These are phyloP conservation scores for Stephanodiscus triporus DNA, from an alignment of 108 stramenopile species.

Conservation along the genomic window DNA sequence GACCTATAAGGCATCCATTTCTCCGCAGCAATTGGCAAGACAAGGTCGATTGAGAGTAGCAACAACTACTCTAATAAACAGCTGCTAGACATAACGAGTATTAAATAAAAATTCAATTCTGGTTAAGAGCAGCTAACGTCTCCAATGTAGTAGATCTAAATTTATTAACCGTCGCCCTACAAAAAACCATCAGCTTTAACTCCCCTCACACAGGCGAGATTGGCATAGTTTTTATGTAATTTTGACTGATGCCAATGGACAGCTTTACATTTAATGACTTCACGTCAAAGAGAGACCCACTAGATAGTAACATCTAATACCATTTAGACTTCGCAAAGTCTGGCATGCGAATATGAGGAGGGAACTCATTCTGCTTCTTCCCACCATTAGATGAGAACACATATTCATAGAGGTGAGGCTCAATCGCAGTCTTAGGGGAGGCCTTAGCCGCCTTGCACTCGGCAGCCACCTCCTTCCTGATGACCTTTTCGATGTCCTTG, in stretches of 20 bases:
- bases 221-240: no score
- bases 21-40: no score
- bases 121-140: no score
- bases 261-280: not conserved
- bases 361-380: constrained; percentile 63
- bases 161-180: not conserved
- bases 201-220: not conserved
- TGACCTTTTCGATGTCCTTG: constrained; percentile 95
- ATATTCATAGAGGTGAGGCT: constrained; percentile 60
- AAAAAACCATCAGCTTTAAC: not conserved
- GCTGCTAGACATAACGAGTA: no score
- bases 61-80: no score
- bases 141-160: no score
- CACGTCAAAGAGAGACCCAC: not conserved
- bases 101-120: no score
- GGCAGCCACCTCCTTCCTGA: constrained; percentile 92
- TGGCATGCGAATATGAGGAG: constrained; percentile 87
- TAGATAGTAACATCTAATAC: constrained; percentile 18
- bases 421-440: constrained; percentile 51
- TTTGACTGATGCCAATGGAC: not conserved
- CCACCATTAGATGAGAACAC: constrained; percentile 68
- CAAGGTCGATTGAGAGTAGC: no score
- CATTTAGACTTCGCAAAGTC: constrained; percentile 74
- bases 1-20: no score
- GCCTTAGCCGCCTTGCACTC: constrained; percentile 90